Percentiles rank a stretch among this genome's conserved stretches.
These are phyloP conservation scores for Scheffersomyces spartinae DNA, from an alignment of 805 yeast genomes.

Conservation along the genomic window DNA sequence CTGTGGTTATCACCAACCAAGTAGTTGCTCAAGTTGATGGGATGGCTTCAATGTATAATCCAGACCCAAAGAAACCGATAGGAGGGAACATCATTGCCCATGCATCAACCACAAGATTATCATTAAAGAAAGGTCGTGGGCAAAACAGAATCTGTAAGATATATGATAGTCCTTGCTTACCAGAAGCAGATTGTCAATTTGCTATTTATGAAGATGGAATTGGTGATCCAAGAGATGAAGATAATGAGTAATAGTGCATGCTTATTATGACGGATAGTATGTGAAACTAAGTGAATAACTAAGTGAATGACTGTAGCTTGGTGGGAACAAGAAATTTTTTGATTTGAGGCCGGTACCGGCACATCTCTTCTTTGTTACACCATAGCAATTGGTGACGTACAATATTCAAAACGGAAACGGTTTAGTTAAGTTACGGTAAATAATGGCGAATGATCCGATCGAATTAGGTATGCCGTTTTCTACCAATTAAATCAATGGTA, in stretches of 20 bases:
- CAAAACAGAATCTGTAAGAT: constrained; percentile 91
- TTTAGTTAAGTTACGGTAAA: no score
- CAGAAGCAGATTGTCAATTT: constrained; percentile 90
- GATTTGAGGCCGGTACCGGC: no score
- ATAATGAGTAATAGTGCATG: constrained; percentile 22
- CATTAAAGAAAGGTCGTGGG: constrained; percentile 82
- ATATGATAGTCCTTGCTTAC: constrained; percentile 92
- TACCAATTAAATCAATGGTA: no score
- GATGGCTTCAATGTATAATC: constrained; percentile 70
- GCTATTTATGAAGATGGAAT: constrained; percentile 96
- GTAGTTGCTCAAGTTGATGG: constrained; percentile 98
- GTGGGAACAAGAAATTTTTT: no score
- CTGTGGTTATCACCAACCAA: constrained; percentile 91
- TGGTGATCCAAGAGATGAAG: constrained; percentile 88
- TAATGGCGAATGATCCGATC: no score
- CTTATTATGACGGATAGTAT: no score
- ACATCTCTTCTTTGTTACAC: no score
- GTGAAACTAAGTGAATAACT: no score
- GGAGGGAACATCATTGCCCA: constrained; percentile 98
- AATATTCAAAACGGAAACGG: no score
- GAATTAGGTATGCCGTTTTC: no score
- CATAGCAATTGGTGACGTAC: no score
- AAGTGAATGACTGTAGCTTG: no score
- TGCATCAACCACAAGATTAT: constrained; percentile 86
- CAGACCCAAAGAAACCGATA: constrained; percentile 96